Percentiles rank a stretch among this genome's conserved stretches.
These are phyloP conservation scores for Gossypium anomalum DNA, from an alignment of 345 rosid species.

Conservation along the genomic window DNA sequence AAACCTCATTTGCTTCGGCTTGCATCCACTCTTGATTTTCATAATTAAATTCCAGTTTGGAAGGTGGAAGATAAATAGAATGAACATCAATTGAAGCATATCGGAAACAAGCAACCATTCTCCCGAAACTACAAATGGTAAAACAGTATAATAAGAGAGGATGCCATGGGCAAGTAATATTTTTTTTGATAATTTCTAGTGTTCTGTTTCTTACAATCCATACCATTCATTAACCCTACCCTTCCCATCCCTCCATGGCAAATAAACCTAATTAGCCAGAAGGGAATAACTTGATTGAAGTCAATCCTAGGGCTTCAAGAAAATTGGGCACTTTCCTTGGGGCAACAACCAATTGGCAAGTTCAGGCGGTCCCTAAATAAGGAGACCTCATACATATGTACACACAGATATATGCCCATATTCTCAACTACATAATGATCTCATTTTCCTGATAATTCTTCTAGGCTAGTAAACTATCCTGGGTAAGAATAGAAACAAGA, in stretches of 20 bases:
- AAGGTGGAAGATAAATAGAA: slow-evolving; percentile 78
- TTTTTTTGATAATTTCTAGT: neutral
- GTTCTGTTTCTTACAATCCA: neutral
- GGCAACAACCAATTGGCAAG: neutral
- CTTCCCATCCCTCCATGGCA: neutral
- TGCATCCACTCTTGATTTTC: slow-evolving; percentile 81
- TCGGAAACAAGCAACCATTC: slow-evolving; percentile 95
- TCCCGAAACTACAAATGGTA: slow-evolving; percentile 63
- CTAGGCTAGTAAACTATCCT: neutral
- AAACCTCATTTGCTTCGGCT: slow-evolving; percentile 77
- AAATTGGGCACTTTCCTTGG: neutral
- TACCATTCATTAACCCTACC: neutral
- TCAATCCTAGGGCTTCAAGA: neutral
- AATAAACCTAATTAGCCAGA: neutral
- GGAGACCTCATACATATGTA: neutral
- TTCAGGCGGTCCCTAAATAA: neutral
- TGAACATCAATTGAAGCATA: slow-evolving; percentile 85
- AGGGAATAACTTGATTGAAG: neutral
- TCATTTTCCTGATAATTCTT: too few species aligned
- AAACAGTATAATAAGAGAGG: slow-evolving; percentile 19
- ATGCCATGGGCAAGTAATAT: neutral
- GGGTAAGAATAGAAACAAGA: too few species aligned
- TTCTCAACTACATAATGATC: too few species aligned
- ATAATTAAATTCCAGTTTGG: slow-evolving; percentile 71
- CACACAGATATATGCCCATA: neutral